These are phyloP conservation scores for Strobilomyces dryophilus DNA, from an alignment of 768 basidiomycete genomes.

Conservation along the genomic window DNA sequence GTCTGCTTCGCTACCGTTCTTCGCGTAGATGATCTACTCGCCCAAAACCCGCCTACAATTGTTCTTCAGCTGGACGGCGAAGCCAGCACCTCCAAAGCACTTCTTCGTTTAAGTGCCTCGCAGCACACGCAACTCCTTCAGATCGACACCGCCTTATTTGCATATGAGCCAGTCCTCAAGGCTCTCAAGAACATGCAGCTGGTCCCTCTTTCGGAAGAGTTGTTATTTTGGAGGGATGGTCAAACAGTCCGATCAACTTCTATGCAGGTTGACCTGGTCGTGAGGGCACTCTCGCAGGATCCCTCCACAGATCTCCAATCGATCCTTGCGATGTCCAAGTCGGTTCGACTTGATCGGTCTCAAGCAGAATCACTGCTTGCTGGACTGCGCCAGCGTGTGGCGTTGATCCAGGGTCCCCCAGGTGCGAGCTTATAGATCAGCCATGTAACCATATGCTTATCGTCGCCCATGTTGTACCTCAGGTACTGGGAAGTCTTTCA, in stretches of 20 bases:
- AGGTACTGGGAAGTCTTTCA: constrained; percentile 77
- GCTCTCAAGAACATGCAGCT: constrained; percentile 46
- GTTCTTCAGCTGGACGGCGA: constrained; percentile 53
- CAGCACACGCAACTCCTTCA: constrained; percentile 45
- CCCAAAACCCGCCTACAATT: constrained; percentile 43
- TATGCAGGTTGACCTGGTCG: constrained; percentile 11
- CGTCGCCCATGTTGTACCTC: not conserved
- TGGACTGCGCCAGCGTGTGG: constrained; percentile 52
- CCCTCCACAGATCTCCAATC: constrained; percentile 38
- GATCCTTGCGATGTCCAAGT: constrained; percentile 34
- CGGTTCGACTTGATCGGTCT: constrained; percentile 48
- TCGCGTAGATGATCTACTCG: constrained; percentile 52
- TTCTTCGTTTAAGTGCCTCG: constrained; percentile 35
- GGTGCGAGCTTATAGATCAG: constrained; percentile 34
- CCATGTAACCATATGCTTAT: not conserved
- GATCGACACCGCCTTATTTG: constrained; percentile 60
- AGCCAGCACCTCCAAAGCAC: constrained; percentile 35
- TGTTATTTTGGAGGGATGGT: constrained; percentile 50
- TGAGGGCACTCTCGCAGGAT: constrained; percentile 28
- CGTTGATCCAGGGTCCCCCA: constrained; percentile 69
- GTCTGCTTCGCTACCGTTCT: constrained; percentile 52
- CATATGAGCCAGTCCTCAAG: constrained; percentile 58
- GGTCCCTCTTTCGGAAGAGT: constrained; percentile 48
- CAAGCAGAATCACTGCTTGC: constrained; percentile 46
- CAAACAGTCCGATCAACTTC: constrained; percentile 5